Conservation (phyloP, 148 eudicot species). For the Cornus florida region DNA sequence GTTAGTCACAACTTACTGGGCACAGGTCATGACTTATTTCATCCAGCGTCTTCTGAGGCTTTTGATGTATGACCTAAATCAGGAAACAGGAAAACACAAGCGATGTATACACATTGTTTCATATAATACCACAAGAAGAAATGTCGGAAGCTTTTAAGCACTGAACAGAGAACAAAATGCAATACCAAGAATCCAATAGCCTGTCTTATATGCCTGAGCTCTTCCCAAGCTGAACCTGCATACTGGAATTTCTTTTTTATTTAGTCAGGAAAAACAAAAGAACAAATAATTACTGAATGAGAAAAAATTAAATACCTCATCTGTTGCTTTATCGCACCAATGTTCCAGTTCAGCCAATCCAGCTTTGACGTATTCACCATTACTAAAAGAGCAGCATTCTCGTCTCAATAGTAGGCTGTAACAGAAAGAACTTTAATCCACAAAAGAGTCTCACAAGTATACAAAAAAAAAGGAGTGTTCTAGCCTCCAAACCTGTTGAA, state of each 20-base stretch:
- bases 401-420: constrained; percentile 80
- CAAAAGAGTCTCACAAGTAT: constrained; percentile 3
- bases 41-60: constrained; percentile 82
- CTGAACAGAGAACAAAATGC: constrained; percentile 3
- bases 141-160: neutral
- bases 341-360: constrained; percentile 79
- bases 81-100: constrained; percentile 8
- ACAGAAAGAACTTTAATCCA: constrained; percentile 10
- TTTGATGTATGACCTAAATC: constrained; percentile 83
- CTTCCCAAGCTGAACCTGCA: constrained; percentile 89
- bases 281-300: neutral
- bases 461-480: constrained; percentile 13
- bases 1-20: constrained; percentile 56
- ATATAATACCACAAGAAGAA: neutral
- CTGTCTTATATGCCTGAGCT: constrained; percentile 89
- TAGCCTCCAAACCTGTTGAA: constrained; percentile 71
- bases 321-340: constrained; percentile 75
- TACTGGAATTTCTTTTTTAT: constrained; percentile 43
- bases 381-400: constrained; percentile 91
- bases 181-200: constrained; percentile 89
- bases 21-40: constrained; percentile 93
- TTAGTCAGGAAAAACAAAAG: constrained; percentile 17
- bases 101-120: neutral
- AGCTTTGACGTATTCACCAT: constrained; percentile 75
- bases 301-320: constrained; percentile 53